Percentiles rank a stretch among this genome's conserved stretches.
Evolutionary conservation across 768 basidiomycete genomes (phyloP).

Genomic region (Hypsizygus marmoreus): DNA sequence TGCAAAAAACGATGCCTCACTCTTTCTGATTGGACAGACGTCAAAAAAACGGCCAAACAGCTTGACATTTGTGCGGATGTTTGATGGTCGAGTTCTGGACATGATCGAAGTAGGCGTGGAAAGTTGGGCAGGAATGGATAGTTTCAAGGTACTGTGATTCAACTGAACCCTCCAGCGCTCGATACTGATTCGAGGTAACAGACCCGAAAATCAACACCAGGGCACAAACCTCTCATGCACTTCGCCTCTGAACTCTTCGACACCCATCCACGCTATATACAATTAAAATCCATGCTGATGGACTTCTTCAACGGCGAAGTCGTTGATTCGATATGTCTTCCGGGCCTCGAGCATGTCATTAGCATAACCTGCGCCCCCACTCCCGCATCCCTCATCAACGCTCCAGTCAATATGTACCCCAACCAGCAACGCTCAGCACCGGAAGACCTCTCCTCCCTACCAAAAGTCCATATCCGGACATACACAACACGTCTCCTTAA

Average conservation of each 20-base stretch:
- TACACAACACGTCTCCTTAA: slow-evolving; percentile 76
- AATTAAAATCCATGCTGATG: slow-evolving; percentile 89
- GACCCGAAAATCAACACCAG: slow-evolving; percentile 88
- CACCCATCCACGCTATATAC: slow-evolving; percentile 87
- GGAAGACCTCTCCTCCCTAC: slow-evolving; percentile 54
- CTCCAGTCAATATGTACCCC: slow-evolving; percentile 28
- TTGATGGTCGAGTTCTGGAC: slow-evolving; percentile 82
- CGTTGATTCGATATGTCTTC: slow-evolving; percentile 79
- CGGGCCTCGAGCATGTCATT: slow-evolving; percentile 87
- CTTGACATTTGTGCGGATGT: slow-evolving; percentile 84
- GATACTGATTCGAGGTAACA: slow-evolving; percentile 27
- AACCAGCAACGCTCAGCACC: slow-evolving; percentile 25
- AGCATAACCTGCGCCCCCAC: slow-evolving; percentile 76
- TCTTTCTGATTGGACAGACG: slow-evolving; percentile 89
- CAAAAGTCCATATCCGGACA: slow-evolving; percentile 85
- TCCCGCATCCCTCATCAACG: slow-evolving; percentile 51
- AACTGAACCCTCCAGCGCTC: background rate
- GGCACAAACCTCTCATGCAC: slow-evolving; percentile 90
- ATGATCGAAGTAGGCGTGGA: slow-evolving; percentile 96
- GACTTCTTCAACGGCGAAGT: slow-evolving; percentile 89
- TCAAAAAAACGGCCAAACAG: slow-evolving; percentile 94
- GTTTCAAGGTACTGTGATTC: slow-evolving; percentile 72
- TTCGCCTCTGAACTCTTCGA: slow-evolving; percentile 96
- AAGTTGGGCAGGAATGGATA: slow-evolving; percentile 72
- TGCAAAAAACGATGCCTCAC: slow-evolving; percentile 88